Evolutionary conservation across 1,139 yeast genomes (phyloP).

Genomic region (Geotrichum aggregatum): DNA sequence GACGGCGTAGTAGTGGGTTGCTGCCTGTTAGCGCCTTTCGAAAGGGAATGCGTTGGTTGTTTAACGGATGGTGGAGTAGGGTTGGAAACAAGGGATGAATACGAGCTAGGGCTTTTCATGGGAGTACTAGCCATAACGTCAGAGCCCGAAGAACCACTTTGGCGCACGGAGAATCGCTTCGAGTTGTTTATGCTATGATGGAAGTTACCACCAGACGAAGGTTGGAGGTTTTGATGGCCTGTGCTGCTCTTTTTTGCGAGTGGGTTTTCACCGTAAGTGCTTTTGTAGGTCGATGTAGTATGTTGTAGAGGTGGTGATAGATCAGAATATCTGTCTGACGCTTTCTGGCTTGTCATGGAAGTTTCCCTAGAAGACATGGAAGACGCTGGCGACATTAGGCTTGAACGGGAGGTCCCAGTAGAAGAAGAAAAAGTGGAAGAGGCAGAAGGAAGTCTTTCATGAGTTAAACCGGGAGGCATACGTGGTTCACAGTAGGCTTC

Average conservation of each 20-base stretch:
- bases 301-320: background rate
- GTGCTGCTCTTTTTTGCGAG: background rate
- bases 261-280: background rate
- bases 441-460: background rate
- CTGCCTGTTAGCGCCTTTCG: background rate
- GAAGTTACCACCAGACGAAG: background rate
- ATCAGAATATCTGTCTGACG: conserved; percentile 1
- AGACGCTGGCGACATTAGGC: background rate
- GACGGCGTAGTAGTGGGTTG: background rate
- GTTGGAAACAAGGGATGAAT: conserved; percentile 1
- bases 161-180: conserved; percentile 1
- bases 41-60: background rate
- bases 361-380: too few species aligned
- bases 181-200: conserved; percentile 2
- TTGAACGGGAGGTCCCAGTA: background rate
- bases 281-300: background rate
- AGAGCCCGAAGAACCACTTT: background rate
- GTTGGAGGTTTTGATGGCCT: background rate
- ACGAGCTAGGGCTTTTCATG: background rate
- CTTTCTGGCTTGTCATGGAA: too few species aligned
- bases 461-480: background rate
- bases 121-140: background rate
- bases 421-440: background rate
- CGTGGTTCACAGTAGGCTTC: too few species aligned
- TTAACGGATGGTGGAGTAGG: conserved; percentile 4